These are phyloP conservation scores for Polyporus tsugae DNA, from an alignment of 1,284 basidiomycete species.

Conservation along the genomic window DNA sequence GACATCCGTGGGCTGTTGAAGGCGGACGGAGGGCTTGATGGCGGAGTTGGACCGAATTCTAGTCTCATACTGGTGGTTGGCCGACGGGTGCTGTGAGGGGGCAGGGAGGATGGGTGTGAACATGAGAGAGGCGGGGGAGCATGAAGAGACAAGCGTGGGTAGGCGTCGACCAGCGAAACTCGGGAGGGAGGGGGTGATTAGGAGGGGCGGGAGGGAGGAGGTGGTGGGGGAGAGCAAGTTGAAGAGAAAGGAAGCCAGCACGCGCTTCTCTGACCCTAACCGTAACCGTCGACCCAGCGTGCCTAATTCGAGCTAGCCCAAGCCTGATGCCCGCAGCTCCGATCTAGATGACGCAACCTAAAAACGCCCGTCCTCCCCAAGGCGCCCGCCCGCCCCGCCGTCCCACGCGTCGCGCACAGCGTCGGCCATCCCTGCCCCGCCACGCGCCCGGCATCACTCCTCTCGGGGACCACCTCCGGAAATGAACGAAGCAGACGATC, in stretches of 20 bases:
- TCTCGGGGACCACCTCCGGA: background rate
- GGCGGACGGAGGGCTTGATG: conserved; percentile 59
- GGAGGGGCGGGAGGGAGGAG: conserved; percentile 41
- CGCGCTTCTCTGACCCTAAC: conserved; percentile 44
- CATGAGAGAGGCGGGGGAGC: conserved; percentile 46
- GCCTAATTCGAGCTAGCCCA: conserved; percentile 44
- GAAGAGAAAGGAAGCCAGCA: conserved; percentile 47
- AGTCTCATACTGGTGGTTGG: conserved; percentile 58
- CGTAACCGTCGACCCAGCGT: conserved; percentile 44
- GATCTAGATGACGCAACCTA: conserved; percentile 47
- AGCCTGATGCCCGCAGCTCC: conserved; percentile 45
- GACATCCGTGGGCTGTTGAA: conserved; percentile 52
- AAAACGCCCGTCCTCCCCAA: conserved; percentile 36
- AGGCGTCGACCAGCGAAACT: conserved; percentile 52
- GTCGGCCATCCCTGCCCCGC: conserved; percentile 22
- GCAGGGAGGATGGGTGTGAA: conserved; percentile 37
- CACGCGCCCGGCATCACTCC: conserved; percentile 9
- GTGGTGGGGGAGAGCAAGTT: conserved; percentile 42
- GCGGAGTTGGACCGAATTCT: conserved; percentile 61
- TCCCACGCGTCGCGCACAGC: conserved; percentile 13
- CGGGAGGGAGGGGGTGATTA: conserved; percentile 31
- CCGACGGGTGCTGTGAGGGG: conserved; percentile 31
- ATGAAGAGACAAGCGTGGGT: conserved; percentile 42
- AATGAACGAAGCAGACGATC: background rate
- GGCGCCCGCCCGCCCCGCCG: conserved; percentile 29